Base-by-base conservation (phyloP, 768 basidiomycete genomes). In the Filobasidium floriforme region DNA sequence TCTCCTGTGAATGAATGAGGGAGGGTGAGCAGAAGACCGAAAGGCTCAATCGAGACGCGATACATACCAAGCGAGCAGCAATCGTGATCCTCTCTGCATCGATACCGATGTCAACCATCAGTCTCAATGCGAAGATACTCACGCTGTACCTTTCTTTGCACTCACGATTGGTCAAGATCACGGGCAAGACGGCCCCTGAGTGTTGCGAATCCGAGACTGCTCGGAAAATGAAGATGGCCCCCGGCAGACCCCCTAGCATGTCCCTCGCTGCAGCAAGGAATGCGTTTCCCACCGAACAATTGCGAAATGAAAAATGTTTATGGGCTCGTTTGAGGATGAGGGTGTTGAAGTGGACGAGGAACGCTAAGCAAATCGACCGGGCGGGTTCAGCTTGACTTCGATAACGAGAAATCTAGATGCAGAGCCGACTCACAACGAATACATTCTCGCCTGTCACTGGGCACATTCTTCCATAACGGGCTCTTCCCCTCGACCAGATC, bases 301-400 rank as follows among this genome's bases (percentile, higher is more conserved):
- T 93, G 61, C 88, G 81, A 80, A 94, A 98, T 28, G 90, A 89
- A 78, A 96, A 97, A 68, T 87, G 89, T 80, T 96, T 96, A 73
- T 94, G 91, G 1, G 93, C 90, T 26, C 92, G 83, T 71, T 86
- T 88, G 49, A 96, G 82, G 9, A 92, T 82, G 70, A 94, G 89
- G 68, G 85, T 87, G 77, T 97, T 90, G 69, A 96, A 94, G 73
- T 91, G 84, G 2, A 97, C 92, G 22, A 98, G 82, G 76, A 98
- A 94, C 0, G 92, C 92, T 91, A 75, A 19, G 37, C 24, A 44
- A 15, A 24, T 7, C 51, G 28, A 44, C 11, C 51, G 40, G n/a
- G 22, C 4, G 11, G 43, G 5, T 19, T 24, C 7, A 44, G 37
- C 19, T 57, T 57, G 7, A 2, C 5, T 1, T 15, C 22, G 54